Base-by-base conservation (phyloP, 2,329 filamentous ascomycete species). In the Talaromyces sp. region DNA sequence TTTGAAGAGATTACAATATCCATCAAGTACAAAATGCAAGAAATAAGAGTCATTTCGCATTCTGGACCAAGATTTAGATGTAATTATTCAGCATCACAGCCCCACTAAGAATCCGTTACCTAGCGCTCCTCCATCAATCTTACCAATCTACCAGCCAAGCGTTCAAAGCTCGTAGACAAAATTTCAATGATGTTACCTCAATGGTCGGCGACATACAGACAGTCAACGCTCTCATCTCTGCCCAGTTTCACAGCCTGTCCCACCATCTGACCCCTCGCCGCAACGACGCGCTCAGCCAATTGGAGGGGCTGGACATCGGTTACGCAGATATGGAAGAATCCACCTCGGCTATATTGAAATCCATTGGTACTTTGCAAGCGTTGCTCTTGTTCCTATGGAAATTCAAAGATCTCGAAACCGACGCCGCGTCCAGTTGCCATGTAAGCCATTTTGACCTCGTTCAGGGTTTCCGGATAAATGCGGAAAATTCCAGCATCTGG, bases 261-360 rank as follows among this genome's bases (percentile, higher is more conserved):
- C 38, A 43, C 38, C 38, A 43, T n/a, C 17, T n/a, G 38, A 43
- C 49, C 49, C 13, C 49, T 27, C 0, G 22, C 22, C 11, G 22
- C 15, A 27, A 29, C 15, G 25, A 54, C 25, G 13, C 7, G 25
- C 22, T 54, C 49, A n/a, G 25, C 49, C 22, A 54, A 22, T 15
- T 27, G 25, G 49, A 29, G 13, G 19, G 49, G 25, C 15, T 53
- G 25, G 2, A 27, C 25, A 29, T 34, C 25, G 25, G 49, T 54
- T 29, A 54, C 49, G 15, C 49, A 54, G 15, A 54, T 17, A n/a
- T 54, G 49, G 25, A 54, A 54, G 27, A 54, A 54, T 54, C 49
- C 49, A 27, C 15, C 25, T 8, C 49, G 49, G 29, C 15, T 29
- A n/a, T 29, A 54, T 31, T 54, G 13, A 54, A 54, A 54, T n/a